A percentile compares a stretch with the other conserved stretches of the same genome.
Evolutionary conservation across 2,329 filamentous ascomycete species (phyloP).

Genomic region (Calonectria multiphialidica): DNA sequence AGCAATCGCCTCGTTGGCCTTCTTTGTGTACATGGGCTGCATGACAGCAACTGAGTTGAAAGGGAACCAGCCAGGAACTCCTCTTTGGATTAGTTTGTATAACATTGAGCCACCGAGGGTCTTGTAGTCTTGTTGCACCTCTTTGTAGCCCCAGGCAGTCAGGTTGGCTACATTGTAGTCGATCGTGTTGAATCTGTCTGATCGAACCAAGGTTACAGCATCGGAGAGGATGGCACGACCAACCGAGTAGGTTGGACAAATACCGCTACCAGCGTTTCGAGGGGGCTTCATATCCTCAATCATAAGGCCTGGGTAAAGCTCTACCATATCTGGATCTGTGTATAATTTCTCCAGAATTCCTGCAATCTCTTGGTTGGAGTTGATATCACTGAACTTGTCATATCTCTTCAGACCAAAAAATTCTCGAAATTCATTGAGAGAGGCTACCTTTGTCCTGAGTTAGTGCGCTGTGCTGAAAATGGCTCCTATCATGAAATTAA

Average conservation of each 20-base stretch:
- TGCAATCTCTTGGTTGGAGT: slow-evolving; percentile 66
- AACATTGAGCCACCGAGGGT: slow-evolving; percentile 57
- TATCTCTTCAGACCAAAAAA: slow-evolving; percentile 61
- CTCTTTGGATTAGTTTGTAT: slow-evolving; percentile 60
- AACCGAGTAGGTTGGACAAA: slow-evolving; percentile 60
- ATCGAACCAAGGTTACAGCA: slow-evolving; percentile 69
- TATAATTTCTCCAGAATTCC: slow-evolving; percentile 70
- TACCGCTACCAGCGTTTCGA: slow-evolving; percentile 58
- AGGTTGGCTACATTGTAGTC: slow-evolving; percentile 57
- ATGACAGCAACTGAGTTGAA: slow-evolving; percentile 57
- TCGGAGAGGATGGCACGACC: slow-evolving; percentile 70
- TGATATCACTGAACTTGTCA: slow-evolving; percentile 64
- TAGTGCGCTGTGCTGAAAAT: not conserved
- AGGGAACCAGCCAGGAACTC: slow-evolving; percentile 58
- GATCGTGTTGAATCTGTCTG: slow-evolving; percentile 69
- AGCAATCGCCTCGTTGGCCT: slow-evolving; percentile 54
- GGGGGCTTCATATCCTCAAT: slow-evolving; percentile 68
- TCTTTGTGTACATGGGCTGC: slow-evolving; percentile 60
- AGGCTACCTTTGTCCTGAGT: slow-evolving; percentile 53
- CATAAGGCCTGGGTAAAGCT: slow-evolving; percentile 77
- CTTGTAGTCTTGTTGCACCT: slow-evolving; percentile 45
- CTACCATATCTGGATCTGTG: slow-evolving; percentile 73
- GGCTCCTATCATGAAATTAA: too few species aligned
- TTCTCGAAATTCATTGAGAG: slow-evolving; percentile 74
- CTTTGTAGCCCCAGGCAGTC: slow-evolving; percentile 58